These are phyloP conservation scores for Rhinocladiella mackenziei DNA, from an alignment of 2,329 filamentous ascomycete genomes.

Conservation along the genomic window DNA sequence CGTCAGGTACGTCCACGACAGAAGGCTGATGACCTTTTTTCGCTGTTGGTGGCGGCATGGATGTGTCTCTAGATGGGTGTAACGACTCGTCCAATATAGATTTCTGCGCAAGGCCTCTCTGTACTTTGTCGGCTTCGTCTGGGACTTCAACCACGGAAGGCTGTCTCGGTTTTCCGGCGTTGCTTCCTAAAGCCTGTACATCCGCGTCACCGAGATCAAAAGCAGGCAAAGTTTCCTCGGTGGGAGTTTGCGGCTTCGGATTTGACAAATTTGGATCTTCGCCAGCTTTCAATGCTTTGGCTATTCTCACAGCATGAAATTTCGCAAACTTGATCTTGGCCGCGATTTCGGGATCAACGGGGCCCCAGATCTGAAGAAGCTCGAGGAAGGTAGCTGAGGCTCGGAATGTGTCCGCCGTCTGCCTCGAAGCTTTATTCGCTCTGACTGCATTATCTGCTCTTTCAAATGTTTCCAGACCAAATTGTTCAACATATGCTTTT, in stretches of 20 bases:
- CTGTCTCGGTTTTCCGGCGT: slow-evolving; percentile 46
- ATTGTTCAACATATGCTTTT: slow-evolving; percentile 90
- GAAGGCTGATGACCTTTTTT: slow-evolving; percentile 43
- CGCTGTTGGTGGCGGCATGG: slow-evolving; percentile 32
- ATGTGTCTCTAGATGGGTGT: slow-evolving; percentile 47
- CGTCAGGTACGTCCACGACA: slow-evolving; percentile 59
- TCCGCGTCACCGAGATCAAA: slow-evolving; percentile 65
- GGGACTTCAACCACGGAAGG: slow-evolving; percentile 59
- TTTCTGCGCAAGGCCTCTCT: slow-evolving; percentile 43
- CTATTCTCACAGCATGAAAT: slow-evolving; percentile 87
- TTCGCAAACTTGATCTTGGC: slow-evolving; percentile 96
- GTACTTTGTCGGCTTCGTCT: slow-evolving; percentile 52
- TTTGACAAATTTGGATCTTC: slow-evolving; percentile 91
- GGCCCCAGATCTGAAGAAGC: slow-evolving; percentile 77
- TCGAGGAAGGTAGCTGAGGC: slow-evolving; percentile 92
- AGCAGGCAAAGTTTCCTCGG: slow-evolving; percentile 43
- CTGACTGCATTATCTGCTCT: slow-evolving; percentile 77
- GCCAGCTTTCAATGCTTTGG: slow-evolving; percentile 84
- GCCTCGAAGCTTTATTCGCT: slow-evolving; percentile 77
- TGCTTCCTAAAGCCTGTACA: slow-evolving; percentile 51
- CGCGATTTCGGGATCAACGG: slow-evolving; percentile 67
- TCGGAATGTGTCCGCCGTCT: slow-evolving; percentile 91
- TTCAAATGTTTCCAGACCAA: slow-evolving; percentile 81
- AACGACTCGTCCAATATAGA: slow-evolving; percentile 50
- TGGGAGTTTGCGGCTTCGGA: slow-evolving; percentile 57